Base-by-base conservation (phyloP, 441 rosid genomes). In the Brassica balearica region DNA sequence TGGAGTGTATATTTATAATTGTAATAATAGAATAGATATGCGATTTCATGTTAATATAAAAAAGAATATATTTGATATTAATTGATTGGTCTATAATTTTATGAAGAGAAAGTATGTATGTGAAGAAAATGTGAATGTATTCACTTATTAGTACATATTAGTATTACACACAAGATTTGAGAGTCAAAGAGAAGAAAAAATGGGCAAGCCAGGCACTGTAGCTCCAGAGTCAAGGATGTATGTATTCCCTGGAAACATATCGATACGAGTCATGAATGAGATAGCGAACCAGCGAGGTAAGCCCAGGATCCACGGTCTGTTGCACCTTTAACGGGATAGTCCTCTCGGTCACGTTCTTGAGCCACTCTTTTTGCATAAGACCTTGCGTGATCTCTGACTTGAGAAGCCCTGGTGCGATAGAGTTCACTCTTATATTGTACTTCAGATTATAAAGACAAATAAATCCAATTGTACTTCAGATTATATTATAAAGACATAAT, bases 211-310 rank as follows among this genome's bases (percentile, higher is more conserved):
- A 0, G 94, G 86, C 2, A 94, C 17, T 23, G 92, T 86, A 29
- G 78, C 72, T 62, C 95, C 97, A 0, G 88, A 90, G 71, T 94
- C 95, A 1, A 86, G 90, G 7, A 90, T 84, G 82, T 87, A 90
- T 0, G 77, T 73, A 43, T 92, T 91, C 67, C 97, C 97, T 15
- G 0, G 97, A 55, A 4, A 90, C 79, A 29, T 89, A 89, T 15
- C 68, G 75, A 1, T 15, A 15, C 17, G 17, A 15, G 17, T 15
- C 17, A 15, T 15, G 17, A 15, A 15, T 15, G 17, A 15, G 17
- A 15, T 15, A 15, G 17, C 17, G 17, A 15, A 15, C 17, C 17
- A 15, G 17, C 0, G 94, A 86, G 0, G 97, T 94, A 29, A 91
- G 65, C 0, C 91, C 94, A 0, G 97, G 98, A 84, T 91, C 87